These are phyloP conservation scores for Arabidopsis lyrata DNA, from an alignment of 441 rosid species.

Conservation along the genomic window DNA sequence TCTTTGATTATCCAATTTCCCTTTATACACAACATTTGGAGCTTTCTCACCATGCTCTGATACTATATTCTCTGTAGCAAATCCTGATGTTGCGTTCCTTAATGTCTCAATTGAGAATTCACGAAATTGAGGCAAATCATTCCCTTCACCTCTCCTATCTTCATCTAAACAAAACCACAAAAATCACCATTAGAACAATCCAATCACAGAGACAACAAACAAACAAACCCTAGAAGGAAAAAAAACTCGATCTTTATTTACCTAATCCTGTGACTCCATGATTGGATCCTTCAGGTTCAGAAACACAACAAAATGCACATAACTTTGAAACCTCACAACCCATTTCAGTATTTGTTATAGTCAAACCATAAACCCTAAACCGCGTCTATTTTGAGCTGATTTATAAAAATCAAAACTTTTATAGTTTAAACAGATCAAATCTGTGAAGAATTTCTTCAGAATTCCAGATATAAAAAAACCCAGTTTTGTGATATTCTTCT, in stretches of 20 bases:
- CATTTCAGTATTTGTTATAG: conserved; percentile 50
- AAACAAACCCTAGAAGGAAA: neutral
- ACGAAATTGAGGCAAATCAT: conserved; percentile 67
- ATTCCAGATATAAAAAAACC: neutral
- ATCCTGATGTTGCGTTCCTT: conserved; percentile 76
- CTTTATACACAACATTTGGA: conserved; percentile 78
- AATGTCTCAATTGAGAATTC: conserved; percentile 80
- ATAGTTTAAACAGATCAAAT: conserved; percentile 33
- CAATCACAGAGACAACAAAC: neutral
- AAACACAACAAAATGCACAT: conserved; percentile 69
- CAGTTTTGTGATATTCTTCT: conserved; percentile 28
- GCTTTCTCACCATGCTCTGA: conserved; percentile 83
- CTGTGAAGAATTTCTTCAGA: conserved; percentile 4
- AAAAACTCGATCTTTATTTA: conserved; percentile 43
- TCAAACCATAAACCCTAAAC: conserved; percentile 46
- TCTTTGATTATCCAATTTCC: conserved; percentile 72
- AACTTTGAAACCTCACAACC: conserved; percentile 78
- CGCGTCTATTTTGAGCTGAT: conserved; percentile 12
- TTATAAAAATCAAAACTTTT: conserved; percentile 24
- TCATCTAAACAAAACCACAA: conserved; percentile 50
- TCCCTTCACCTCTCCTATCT: conserved; percentile 59
- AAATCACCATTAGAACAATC: neutral
- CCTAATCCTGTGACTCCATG: conserved; percentile 67
- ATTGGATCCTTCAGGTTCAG: conserved; percentile 66
- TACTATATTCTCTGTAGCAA: conserved; percentile 73